Base-by-base conservation (phyloP, 768 basidiomycete genomes). In the Trametes cinnabarina region DNA sequence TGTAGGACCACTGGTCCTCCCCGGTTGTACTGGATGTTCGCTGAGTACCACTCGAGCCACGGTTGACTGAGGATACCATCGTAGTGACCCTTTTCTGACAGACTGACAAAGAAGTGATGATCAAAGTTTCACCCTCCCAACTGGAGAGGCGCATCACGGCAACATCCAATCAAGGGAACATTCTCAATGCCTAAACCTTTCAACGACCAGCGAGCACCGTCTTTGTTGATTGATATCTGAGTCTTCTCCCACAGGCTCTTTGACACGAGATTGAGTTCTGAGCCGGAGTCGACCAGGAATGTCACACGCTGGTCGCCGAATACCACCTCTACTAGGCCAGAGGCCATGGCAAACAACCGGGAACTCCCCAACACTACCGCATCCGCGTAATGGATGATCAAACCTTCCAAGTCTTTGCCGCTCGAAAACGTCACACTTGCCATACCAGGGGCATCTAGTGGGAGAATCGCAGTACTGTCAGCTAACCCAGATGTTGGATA, bases 31-130 rank as follows among this genome's bases (percentile, higher is more conserved):
- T 61, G 32, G 0, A 67, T 53, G 0, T 47, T 5, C 0, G 59
- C 55, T 0, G 55, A 34, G 51, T 49, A 65, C 43, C 51, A 58
- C 11, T 39, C 17, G 0, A 67, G 41, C 44, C 62, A 67, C 0
- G 64, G 66, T 28, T 65, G 66, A 1, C 66, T 64, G 0, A 67
- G 54, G 26, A 67, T 62, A 0, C 62, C 57, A n/a, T 69, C 67
- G 15, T 66, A 57, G 2, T 40, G 34, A 0, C 57, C 64, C 2
- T 58, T 42, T 0, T 61, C 55, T 4, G 55, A 37, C 0, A 40
- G 15, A 19, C 47, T 53, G 6, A 72, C 58, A 19, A 72, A 72
- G 23, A 70, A 64, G 34, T 72, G 70, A 25, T 70, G 71, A 19
- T 63, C 58, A 44, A 72, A 71, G 6, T 56, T 39, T 32, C 64